Base-by-base conservation (phyloP, 2,329 filamentous ascomycete species). In the Monosporascus sp. region DNA sequence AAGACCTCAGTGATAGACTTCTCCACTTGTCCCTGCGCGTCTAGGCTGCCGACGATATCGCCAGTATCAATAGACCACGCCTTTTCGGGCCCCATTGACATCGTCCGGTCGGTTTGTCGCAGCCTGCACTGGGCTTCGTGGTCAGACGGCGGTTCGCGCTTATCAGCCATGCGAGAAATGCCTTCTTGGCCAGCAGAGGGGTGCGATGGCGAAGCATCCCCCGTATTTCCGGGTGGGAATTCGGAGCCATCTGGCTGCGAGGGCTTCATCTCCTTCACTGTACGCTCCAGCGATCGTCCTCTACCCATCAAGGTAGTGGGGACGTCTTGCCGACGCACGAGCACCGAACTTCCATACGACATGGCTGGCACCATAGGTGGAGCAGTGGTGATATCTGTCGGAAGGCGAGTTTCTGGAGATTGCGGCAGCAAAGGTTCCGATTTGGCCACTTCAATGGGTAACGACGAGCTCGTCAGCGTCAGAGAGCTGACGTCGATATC, bases 1-100 rank as follows among this genome's bases (percentile, higher is more conserved):
- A 86, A 74, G 27, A 80, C 81, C 57, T 85, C 82, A 6, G 81
- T 76, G 49, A 86, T 81, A n/a, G 82, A 85, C 65, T 84, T 82
- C 60, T 86, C 83, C 7, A 86, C 83, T 59, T 83, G 74, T 0
- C 83, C 83, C 59, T 83, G 74, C 0, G 83, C 83, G 56, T 81
- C 76, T 55, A 73, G 66, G 45, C 74, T 73, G 51, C 78, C 76
- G 26, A 73, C 67, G 44, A 75, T 67, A 50, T 79, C 75, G 8
- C 72, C 76, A 22, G 78, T 75, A 4, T 80, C 81, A 65, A 86
- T 85, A 20, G 83, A 86, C 83, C 83, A 86, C 19, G 76, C 80
- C 65, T 84, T 85, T 64, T 85, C 83, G 0, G 79, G 71, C 0
- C 70, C 76, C 56, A 71, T 68, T 19, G 73, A 73, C 14, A 73